Base-by-base conservation (phyloP, 768 basidiomycete species). In the Psilocybe sp. region DNA sequence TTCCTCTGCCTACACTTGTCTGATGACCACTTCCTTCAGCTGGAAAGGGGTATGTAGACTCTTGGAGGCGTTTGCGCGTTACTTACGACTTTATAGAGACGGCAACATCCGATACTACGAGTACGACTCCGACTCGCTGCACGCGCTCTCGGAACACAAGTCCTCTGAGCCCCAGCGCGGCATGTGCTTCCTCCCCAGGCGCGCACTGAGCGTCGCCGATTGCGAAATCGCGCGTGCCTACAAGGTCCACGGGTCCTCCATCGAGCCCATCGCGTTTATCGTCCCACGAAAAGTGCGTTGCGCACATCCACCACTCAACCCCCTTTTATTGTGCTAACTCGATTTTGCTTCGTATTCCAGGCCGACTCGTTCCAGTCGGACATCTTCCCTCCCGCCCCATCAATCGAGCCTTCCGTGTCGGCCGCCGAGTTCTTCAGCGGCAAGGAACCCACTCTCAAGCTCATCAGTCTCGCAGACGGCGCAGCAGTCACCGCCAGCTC, bases 101-200 rank as follows among this genome's bases (percentile, higher is more conserved):
- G 96, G 96, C 23, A 99, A 99, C 65, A 86, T 98, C 54, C 86
- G 96, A n/a, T 96, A 92, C 78, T 98, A 87, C 68, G 97, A 99
- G 66, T 94, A 87, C 68, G 95, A 97, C 60, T 81, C 79, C 31
- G 95, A 98, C 69, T 76, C 83, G 41, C 76, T 98, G 15, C 77
- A 82, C 70, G 67, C 81, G 14, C 76, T 93, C 4, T 74, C 84
- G 15, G 97, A 98, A 64, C 81, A 95, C 77, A 89, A 94, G 66
- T 89, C 87, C 4, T 76, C 84, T 15, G 91, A 95, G 45, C 95
- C 96, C 23, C 96, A 98, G 68, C 90, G 95, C 45, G 97, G 97
- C 11, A 90, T 98, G 84, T 92, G 89, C 65, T 94, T 98, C 85
- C 79, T 97, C 38, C 97, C 97, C 11, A 83, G 95, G 33, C 89